Evolutionary conservation across 2,329 filamentous ascomycete genomes (phyloP).

Genomic region (Colletotrichum magnum): DNA sequence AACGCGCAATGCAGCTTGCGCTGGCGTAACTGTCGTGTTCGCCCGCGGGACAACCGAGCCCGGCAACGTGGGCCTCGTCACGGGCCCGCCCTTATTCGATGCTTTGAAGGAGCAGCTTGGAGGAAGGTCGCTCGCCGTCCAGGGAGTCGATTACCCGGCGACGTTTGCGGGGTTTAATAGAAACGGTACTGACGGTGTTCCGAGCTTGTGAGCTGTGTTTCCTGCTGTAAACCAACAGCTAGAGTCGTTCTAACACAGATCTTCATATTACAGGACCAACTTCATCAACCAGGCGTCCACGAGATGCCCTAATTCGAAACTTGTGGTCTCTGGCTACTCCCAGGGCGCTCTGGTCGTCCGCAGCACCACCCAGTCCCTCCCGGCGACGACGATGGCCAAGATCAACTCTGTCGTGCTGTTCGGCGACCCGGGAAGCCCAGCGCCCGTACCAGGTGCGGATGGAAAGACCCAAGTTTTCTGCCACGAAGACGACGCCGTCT

Average conservation of each 20-base stretch:
- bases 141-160: constrained; percentile 48
- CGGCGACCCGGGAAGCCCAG: constrained; percentile 46
- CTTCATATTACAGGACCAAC: constrained; percentile 49
- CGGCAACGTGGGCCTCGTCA: constrained; percentile 46
- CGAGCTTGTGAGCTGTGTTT: constrained; percentile 43
- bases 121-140: constrained; percentile 40
- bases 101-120: constrained; percentile 40
- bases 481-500: constrained; percentile 46
- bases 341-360: constrained; percentile 48
- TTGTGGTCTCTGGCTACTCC: constrained; percentile 47
- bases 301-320: constrained; percentile 44
- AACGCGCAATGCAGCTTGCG: constrained; percentile 42
- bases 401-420: constrained; percentile 49
- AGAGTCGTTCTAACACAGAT: not conserved
- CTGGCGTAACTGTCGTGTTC: constrained; percentile 48
- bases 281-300: constrained; percentile 47
- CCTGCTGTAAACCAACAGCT: not conserved
- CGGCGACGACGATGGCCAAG: constrained; percentile 43
- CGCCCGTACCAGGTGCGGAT: constrained; percentile 41
- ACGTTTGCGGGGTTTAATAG: constrained; percentile 46
- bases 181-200: constrained; percentile 42
- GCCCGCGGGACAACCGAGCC: constrained; percentile 50
- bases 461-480: constrained; percentile 45
- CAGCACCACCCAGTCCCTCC: constrained; percentile 44
- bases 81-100: constrained; percentile 45